Evolutionary conservation across 768 basidiomycete genomes (phyloP).

Genomic region (Tylopilus cervinicoccineus): DNA sequence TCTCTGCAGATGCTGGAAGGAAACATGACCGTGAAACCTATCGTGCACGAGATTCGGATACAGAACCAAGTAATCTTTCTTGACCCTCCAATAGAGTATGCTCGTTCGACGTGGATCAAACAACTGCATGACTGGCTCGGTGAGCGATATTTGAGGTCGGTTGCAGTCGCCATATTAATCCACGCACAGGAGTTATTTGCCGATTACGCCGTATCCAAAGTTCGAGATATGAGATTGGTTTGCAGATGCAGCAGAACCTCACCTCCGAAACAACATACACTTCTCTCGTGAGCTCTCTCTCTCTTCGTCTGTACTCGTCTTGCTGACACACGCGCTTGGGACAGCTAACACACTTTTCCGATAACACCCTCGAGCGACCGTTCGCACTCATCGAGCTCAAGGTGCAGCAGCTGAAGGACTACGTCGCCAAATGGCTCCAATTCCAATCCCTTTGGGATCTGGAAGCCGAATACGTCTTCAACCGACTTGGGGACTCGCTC

Average conservation of each 20-base stretch:
- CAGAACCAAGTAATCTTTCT: slow-evolving; percentile 99
- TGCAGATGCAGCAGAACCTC: slow-evolving; percentile 77
- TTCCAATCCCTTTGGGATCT: slow-evolving; percentile 99
- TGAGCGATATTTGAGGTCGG: slow-evolving; percentile 26
- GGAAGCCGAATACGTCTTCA: slow-evolving; percentile 95
- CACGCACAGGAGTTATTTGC: slow-evolving; percentile 71
- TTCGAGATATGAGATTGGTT: slow-evolving; percentile 93
- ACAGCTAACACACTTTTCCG: slow-evolving; percentile 72
- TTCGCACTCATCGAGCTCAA: slow-evolving; percentile 86
- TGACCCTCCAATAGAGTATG: slow-evolving; percentile 95
- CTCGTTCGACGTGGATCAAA: slow-evolving; percentile 83
- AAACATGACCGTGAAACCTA: slow-evolving; percentile 74
- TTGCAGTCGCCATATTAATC: background rate
- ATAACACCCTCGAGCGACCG: slow-evolving; percentile 72
- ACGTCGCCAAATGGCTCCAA: slow-evolving; percentile 97
- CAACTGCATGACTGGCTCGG: slow-evolving; percentile 91
- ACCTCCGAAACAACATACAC: slow-evolving; percentile 76
- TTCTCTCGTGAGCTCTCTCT: slow-evolving; percentile 51
- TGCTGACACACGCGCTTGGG: slow-evolving; percentile 5
- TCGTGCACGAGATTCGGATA: slow-evolving; percentile 95
- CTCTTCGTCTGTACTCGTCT: background rate
- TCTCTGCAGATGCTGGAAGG: slow-evolving; percentile 59
- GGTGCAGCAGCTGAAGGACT: slow-evolving; percentile 80
- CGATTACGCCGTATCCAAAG: slow-evolving; percentile 84
- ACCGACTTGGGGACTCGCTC: slow-evolving; percentile 90